Evolutionary conservation across 257 asterid species (phyloP), one percentile per base, ranked within the genome.

Genomic region (Solanum etuberosum): DNA sequence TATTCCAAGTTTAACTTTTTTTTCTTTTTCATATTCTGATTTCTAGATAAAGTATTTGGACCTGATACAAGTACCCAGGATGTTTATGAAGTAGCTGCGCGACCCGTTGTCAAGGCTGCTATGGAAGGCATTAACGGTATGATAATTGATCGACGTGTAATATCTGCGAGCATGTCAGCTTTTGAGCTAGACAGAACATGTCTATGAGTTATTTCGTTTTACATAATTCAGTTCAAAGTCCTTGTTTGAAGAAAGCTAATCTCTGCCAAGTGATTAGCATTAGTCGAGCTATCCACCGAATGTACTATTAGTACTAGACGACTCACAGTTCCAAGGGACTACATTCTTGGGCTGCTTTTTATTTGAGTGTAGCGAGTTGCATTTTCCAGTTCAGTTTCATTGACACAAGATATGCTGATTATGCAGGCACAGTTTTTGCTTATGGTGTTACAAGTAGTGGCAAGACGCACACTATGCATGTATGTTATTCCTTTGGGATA

Each of bases 401-500:
- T 90, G 78, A 90, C 89, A 14, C 72, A 31, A 86, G 80, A 70
- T 54, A 48, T 86, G 86, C 89, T 87, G 68, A 85, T 90, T 40
- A 42, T 93, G 92, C 95, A 97, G 99, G 99, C 86, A 97, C 99
- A 78, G 99, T 97, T 78, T 97, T 97, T 93, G 99, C 99, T 88
- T 97, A 97, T 91, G 99, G 99, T 89, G 99, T 97, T 87, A 97
- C 99, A 63, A 97, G 99, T 87, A 97, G 99, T 91, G 99, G 99
- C 88, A 97, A 97, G 95, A 97, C 99, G 31, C 98, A 97, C 91
- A 97, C 99, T 63, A 97, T 97, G 99, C 99, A 97, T 91, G 99
- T 97, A 92, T 94, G 98, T 91, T 80, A 67, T 87, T 71, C 61
- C 83, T 63, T 61, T 54, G 68, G 88, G 88, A 43, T 78, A 77